Conservation (phyloP, 257 asterid genomes). For the Perilla frutescens region DNA sequence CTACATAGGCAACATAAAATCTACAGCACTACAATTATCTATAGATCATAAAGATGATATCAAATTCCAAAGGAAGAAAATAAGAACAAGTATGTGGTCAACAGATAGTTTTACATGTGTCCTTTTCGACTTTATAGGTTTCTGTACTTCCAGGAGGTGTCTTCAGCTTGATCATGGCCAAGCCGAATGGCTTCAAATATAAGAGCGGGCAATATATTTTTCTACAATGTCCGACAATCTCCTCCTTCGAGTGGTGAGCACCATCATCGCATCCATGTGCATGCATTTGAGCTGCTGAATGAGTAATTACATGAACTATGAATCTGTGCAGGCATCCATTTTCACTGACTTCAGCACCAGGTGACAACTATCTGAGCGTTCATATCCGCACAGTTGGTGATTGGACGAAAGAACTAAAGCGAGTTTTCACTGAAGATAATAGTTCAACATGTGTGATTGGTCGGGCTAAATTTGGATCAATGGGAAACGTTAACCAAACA, state of each 20-base stretch:
- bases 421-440: conserved; percentile 66
- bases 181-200: conserved; percentile 86
- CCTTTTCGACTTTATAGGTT: conserved; percentile 57
- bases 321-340: conserved; percentile 84
- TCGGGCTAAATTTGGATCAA: conserved; percentile 63
- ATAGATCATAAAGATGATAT: background rate
- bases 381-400: conserved; percentile 91
- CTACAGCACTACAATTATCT: background rate
- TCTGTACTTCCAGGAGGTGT: conserved; percentile 96
- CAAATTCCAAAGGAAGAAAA: background rate
- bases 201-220: conserved; percentile 91
- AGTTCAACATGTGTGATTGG: conserved; percentile 63
- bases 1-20: background rate
- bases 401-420: conserved; percentile 65
- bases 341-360: conserved; percentile 97
- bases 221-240: conserved; percentile 79
- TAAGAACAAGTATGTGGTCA: no score
- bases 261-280: no score
- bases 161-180: conserved; percentile 80
- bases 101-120: conserved; percentile 4
- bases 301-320: conserved; percentile 39
- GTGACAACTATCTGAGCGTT: conserved; percentile 79
- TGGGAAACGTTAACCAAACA: conserved; percentile 58
- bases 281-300: no score
- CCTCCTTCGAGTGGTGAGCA: conserved; percentile 85